These are phyloP conservation scores for Cladorrhinum sp. DNA, from an alignment of 2,329 filamentous ascomycete genomes.

Conservation along the genomic window DNA sequence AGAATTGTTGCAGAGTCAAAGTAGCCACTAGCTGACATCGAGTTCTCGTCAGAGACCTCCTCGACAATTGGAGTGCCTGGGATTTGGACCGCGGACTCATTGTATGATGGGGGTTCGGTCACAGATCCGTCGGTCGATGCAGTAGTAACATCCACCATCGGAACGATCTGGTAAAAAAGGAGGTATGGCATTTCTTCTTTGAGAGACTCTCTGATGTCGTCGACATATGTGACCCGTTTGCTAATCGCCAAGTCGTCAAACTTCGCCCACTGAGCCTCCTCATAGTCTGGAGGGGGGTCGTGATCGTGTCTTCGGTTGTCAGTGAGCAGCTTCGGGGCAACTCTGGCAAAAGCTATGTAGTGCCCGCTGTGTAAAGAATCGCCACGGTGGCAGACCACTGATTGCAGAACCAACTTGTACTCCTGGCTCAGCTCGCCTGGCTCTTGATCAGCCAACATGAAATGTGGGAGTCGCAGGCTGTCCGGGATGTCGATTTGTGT, in stretches of 20 bases:
- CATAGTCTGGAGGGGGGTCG: conserved; percentile 62
- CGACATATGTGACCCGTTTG: conserved; percentile 69
- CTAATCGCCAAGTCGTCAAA: conserved; percentile 79
- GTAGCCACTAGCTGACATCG: conserved; percentile 42
- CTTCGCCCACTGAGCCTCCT: conserved; percentile 78
- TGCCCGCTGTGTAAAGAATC: conserved; percentile 84
- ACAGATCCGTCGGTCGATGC: conserved; percentile 47
- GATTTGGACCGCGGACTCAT: conserved; percentile 45
- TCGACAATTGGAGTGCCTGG: conserved; percentile 32
- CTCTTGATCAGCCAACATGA: conserved; percentile 69
- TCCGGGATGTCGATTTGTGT: conserved; percentile 89
- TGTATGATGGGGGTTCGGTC: conserved; percentile 57
- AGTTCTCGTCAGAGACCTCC: conserved; percentile 26
- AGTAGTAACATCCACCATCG: conserved; percentile 67
- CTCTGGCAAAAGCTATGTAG: conserved; percentile 82
- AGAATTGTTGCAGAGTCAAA: conserved; percentile 42
- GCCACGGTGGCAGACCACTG: conserved; percentile 88
- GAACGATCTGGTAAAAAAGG: conserved; percentile 91
- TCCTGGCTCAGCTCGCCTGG: conserved; percentile 71
- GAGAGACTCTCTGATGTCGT: conserved; percentile 73
- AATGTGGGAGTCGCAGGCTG: conserved; percentile 78
- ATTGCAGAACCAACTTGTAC: conserved; percentile 89
- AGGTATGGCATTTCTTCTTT: conserved; percentile 90
- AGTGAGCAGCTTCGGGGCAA: conserved; percentile 60
- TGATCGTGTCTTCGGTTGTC: conserved; percentile 55